Percentiles rank a stretch among this genome's conserved stretches.
These are phyloP conservation scores for Microbotryum violaceum DNA, from an alignment of 1,284 basidiomycete species.

Conservation along the genomic window DNA sequence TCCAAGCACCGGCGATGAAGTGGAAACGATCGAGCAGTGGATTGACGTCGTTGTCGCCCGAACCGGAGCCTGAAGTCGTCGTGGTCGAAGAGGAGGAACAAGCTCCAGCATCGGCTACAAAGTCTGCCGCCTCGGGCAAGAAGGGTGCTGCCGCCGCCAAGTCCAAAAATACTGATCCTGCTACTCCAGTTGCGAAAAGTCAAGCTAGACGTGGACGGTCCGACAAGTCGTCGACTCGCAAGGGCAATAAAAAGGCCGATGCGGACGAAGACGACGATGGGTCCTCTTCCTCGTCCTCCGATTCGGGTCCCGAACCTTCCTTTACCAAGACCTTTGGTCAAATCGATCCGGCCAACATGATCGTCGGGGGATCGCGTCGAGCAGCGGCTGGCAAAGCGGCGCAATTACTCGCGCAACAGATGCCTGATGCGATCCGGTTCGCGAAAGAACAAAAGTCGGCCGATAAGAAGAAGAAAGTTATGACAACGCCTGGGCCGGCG, in stretches of 20 bases:
- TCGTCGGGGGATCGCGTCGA: conserved; percentile 31
- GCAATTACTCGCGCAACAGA: conserved; percentile 55
- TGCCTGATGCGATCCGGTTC: conserved; percentile 64
- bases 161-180: background rate
- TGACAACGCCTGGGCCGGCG: conserved; percentile 32
- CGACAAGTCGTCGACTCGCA: no score
- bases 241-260: no score
- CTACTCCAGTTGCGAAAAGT: no score
- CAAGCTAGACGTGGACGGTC: no score
- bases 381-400: conserved; percentile 61
- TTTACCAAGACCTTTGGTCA: conserved; percentile 9
- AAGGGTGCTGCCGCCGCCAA: background rate
- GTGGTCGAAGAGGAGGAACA: background rate
- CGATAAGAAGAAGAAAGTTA: conserved; percentile 12
- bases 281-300: conserved; percentile 9
- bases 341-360: conserved; percentile 19
- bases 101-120: background rate
- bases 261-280: background rate
- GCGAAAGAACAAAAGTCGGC: conserved; percentile 39
- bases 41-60: background rate
- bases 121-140: background rate
- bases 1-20: background rate
- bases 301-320: background rate
- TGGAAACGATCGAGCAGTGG: background rate
- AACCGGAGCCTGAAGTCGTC: background rate